phyloP scores from a whole-genome alignment of 495 filamentous ascomycete genomes.

The Aspergillus leporis region DNA sequence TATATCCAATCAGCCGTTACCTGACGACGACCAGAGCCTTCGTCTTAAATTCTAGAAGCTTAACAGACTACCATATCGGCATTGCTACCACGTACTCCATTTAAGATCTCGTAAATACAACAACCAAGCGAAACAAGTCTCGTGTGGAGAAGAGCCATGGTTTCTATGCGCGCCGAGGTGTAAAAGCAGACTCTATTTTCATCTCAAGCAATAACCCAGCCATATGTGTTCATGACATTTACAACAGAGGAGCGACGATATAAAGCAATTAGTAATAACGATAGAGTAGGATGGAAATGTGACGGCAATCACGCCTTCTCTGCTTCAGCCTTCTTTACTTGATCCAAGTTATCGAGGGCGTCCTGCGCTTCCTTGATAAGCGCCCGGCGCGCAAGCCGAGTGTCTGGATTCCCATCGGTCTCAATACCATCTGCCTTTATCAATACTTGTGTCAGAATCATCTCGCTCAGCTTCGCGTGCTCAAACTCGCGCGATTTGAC shows the following conservation, averaged over 20 bases:
- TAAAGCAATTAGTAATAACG: not conserved
- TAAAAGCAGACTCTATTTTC: not conserved
- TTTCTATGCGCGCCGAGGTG: not conserved
- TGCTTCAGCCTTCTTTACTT: constrained; percentile 22
- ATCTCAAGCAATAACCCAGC: not conserved
- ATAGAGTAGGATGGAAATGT: not conserved
- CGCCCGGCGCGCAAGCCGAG: constrained; percentile 67
- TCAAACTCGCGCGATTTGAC: constrained; percentile 70
- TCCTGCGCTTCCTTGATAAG: constrained; percentile 75
- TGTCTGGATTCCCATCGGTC: constrained; percentile 63
- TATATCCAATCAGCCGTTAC: not conserved
- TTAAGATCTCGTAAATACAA: not conserved
- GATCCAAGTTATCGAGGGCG: constrained; percentile 64
- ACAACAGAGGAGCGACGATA: not conserved
- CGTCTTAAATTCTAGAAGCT: too few relatives aligned
- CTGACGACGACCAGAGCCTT: not conserved
- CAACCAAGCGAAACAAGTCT: not conserved
- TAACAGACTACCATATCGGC: not conserved
- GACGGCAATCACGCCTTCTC: constrained; percentile 12
- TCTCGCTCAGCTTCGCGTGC: constrained; percentile 79
- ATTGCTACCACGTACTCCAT: not conserved
- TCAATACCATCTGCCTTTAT: constrained; percentile 86
- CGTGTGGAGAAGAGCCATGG: not conserved
- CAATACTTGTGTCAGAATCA: constrained; percentile 77
- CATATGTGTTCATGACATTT: not conserved